Evolutionary conservation across 768 basidiomycete genomes (phyloP), one percentile per base, ranked within the genome.

Genomic region (Agaricus sinodeliciosus): DNA sequence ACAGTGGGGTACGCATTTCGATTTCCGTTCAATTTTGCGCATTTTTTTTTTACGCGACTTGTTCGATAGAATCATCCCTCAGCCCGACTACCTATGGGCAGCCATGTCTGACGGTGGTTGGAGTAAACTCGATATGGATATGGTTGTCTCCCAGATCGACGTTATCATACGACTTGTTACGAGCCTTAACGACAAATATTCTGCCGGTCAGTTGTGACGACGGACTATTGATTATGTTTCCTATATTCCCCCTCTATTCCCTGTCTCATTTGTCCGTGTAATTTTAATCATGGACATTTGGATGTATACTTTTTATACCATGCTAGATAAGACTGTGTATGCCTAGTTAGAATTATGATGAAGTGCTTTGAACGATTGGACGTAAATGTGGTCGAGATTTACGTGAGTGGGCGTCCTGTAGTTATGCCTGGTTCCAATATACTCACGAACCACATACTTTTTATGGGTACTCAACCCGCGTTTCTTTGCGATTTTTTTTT

Each of bases 61-160:
- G 19, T 26, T 6, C 13, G 16, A 22, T 40, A 67, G 65, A 42
- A 64, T 66, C 22, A 67, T 65, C 25, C 64, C 65, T 1, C 66
- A 67, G 44, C 66, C 66, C 0, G 66, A 67, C 51, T 67, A 66
- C 25, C 42, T 67, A 9, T 67, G 66, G 66, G 64, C 66, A 15
- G 45, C 63, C 0, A 59, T 63, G 60, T 42, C 51, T 15, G 66
- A 67, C 34, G 66, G 66, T 9, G 66, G 66, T 9, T 67, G 66
- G 66, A 64, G 62, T 44, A 63, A 57, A 50, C 41, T 67, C 15
- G 59, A 63, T 36, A 55, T 67, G 15, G 42, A 58, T 28, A 61
- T 55, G 50, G 64, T 58, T 0, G 40, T 66, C n/a, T 54, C 57
- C n/a, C 66, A 67, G 51, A 60, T 67, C 43, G 62, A 67, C 48